Evolutionary conservation across 768 basidiomycete genomes (phyloP), one percentile per base, ranked within the genome.

Genomic region (Calocybe gangraenosa): DNA sequence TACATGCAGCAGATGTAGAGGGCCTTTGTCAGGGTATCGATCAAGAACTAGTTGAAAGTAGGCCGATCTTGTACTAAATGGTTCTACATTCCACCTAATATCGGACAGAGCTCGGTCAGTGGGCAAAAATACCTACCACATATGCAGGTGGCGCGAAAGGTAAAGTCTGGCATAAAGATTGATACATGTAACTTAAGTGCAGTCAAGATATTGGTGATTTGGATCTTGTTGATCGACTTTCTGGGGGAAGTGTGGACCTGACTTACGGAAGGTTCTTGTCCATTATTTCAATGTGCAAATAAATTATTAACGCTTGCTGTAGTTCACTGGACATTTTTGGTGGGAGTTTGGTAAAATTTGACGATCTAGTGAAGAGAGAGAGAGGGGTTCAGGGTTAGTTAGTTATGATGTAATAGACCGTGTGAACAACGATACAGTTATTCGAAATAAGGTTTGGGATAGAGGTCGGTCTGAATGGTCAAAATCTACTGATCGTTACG

Each of bases 1-100:
- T 99, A 20, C 96, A 99, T 64, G 95, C 96, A 0, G 96, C 96
- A n/a, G 96, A 98, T 53, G 94, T 99, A 7, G 96, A 99, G 64
- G 96, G 96, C 0, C 68, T 98, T 18, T 98, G 96, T 62, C 82
- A 93, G 67, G 96, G 96, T 1, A 93, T 98, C 47, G 96, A 99
- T 62, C 80, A 91, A 58, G 81, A 83, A 14, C 76, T 99, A 3
- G 95, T 98, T 2, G 51, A 65, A 49, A 82, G 94, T 89, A 47
- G 47, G 84, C 68, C 37, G 5, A 7, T 35, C 51, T 13, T 38
- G 48, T 19, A 19, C n/a, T n/a, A n/a, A 38, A 3, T 6, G 20
- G n/a, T 31, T 19, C 5, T 17, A 15, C 22, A 18, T 36, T 18
- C 25, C 37, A n/a, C 35, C 46, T 62, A 31, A 59, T 53, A 8